Evolutionary conservation across 2,329 filamentous ascomycete species (phyloP).

Genomic region (Beauveria sp.): DNA sequence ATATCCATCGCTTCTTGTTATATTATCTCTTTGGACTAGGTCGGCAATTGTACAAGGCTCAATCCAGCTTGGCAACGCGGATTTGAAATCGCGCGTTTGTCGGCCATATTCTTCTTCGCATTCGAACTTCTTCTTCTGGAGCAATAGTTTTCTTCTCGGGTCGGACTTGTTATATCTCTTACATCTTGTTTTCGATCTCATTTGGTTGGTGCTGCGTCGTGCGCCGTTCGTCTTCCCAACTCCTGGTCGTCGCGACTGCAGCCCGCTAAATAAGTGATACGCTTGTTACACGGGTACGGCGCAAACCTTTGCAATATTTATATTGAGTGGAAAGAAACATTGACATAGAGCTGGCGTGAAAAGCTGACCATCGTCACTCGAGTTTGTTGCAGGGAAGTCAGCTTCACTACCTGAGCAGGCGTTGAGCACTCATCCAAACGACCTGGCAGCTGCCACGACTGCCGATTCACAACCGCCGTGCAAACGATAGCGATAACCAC

Average conservation of each 20-base stretch:
- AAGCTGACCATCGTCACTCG: background rate
- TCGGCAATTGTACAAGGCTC: background rate
- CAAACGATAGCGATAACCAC: constrained; percentile 2
- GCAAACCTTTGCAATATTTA: background rate
- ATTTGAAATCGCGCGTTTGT: background rate
- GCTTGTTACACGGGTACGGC: constrained; percentile 1
- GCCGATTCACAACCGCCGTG: constrained; percentile 5
- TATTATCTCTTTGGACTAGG: background rate
- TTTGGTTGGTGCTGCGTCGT: background rate
- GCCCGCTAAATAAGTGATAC: background rate
- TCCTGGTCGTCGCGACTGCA: background rate
- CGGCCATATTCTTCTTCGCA: background rate
- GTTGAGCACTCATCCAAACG: background rate
- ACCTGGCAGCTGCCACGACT: constrained; percentile 8
- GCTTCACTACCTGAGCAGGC: background rate
- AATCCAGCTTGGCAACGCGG: background rate
- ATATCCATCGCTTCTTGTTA: background rate
- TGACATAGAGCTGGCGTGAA: background rate
- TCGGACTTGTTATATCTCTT: background rate
- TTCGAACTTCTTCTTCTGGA: background rate
- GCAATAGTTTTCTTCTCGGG: background rate
- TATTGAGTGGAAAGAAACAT: background rate
- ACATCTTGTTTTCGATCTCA: background rate
- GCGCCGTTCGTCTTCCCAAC: background rate
- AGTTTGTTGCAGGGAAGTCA: background rate